Conservation (phyloP, 2,329 filamentous ascomycete genomes). For the Massarina eburnea region DNA sequence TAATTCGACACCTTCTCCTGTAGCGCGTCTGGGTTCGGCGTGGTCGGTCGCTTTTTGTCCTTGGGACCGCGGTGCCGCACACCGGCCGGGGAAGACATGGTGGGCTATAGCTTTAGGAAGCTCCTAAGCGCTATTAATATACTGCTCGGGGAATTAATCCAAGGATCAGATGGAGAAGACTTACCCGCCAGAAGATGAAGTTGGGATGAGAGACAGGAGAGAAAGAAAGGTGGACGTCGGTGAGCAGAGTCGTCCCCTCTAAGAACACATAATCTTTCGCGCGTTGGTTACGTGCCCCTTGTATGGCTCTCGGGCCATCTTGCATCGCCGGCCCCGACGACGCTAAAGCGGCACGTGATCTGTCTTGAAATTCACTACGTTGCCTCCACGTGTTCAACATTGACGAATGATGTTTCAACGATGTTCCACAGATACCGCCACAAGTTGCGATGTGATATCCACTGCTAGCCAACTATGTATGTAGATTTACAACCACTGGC, state of each 20-base stretch:
- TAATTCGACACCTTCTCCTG: conserved; percentile 20
- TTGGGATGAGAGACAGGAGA: conserved; percentile 18
- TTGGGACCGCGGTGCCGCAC: conserved; percentile 43
- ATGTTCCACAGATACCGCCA: no score
- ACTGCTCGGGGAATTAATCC: not conserved
- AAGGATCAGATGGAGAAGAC: conserved; percentile 8
- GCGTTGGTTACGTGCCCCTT: not conserved
- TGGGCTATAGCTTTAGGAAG: conserved; percentile 26
- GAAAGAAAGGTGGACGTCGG: conserved; percentile 16
- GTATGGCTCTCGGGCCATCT: not conserved
- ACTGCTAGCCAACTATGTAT: no score
- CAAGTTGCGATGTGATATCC: no score
- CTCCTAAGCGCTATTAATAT: conserved; percentile 29
- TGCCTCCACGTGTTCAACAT: no score
- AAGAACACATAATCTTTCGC: conserved; percentile 15
- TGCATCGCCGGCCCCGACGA: no score
- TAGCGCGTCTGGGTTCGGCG: conserved; percentile 36
- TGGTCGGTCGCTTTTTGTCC: conserved; percentile 42
- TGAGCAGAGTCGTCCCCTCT: conserved; percentile 15
- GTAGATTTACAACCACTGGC: no score
- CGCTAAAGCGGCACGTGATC: not conserved
- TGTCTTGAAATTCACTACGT: no score
- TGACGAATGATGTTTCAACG: no score
- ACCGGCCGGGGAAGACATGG: conserved; percentile 42
- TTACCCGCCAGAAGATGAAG: conserved; percentile 23